These are phyloP conservation scores for Kalanchoe fedtschenkoi DNA, from an alignment of 164 flowering plant species.

Conservation along the genomic window DNA sequence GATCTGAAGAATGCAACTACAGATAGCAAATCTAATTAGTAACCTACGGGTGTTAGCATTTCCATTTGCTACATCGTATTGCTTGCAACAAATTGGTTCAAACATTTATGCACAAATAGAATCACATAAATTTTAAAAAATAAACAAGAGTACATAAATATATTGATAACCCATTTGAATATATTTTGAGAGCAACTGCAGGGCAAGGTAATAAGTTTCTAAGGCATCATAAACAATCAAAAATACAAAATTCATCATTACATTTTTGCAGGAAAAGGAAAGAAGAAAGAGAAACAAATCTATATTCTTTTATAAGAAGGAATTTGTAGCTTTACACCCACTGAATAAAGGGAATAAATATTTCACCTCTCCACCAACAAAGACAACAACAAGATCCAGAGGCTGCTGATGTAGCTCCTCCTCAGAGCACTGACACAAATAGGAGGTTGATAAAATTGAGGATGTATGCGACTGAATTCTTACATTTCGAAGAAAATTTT, in stretches of 20 bases:
- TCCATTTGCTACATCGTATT: neutral
- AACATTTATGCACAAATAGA: neutral
- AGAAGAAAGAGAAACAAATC: neutral
- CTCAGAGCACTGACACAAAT: conserved; percentile 42
- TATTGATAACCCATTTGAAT: no score
- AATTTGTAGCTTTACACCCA: neutral
- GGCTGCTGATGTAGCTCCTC: conserved; percentile 21
- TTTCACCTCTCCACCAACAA: conserved; percentile 67
- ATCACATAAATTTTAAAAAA: neutral
- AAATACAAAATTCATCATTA: neutral
- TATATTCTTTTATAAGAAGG: neutral
- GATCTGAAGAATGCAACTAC: conserved; percentile 52
- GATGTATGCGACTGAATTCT: neutral
- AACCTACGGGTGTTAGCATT: neutral
- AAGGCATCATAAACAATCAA: neutral
- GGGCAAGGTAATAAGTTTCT: neutral
- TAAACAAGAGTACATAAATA: no score
- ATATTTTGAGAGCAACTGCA: neutral
- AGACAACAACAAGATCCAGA: conserved; percentile 62
- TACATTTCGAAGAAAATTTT: neutral
- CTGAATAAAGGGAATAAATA: neutral
- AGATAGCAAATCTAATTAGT: conserved; percentile 11
- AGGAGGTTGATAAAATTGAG: neutral
- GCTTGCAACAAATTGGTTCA: neutral
- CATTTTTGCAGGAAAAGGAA: no score